Base-by-base conservation (phyloP, 139 green algal genomes). In the Ostreobium quekettii region DNA sequence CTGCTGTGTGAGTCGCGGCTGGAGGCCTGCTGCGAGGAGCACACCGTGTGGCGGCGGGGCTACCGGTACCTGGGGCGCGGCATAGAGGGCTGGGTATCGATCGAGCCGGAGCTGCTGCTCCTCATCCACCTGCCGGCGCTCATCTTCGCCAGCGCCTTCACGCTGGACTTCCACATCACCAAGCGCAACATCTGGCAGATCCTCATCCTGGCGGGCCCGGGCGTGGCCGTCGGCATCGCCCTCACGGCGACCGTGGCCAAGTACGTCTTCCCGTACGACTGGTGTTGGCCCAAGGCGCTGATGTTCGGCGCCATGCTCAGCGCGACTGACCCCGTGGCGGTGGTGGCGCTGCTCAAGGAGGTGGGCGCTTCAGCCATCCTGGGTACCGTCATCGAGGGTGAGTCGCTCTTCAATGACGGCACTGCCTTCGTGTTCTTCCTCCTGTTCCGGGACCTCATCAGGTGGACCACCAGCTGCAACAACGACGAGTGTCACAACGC, bases 331-430 rank as follows among this genome's bases (percentile, higher is more conserved):
- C 86, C 86, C 2, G 83, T 90, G 1, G 85, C 85, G 4, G 85
- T 89, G 4, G 77, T 90, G n/a, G n/a, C n/a, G n/a, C n/a, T n/a
- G n/a, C n/a, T n/a, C n/a, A n/a, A n/a, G n/a, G n/a, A n/a, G n/a
- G n/a, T 87, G 1, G 86, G 86, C n/a, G 75, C 82, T 2, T 74
- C 67, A 33, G 73, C 80, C 47, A 70, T 76, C 31, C 72, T 92
- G 29, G 63, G 75, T 7, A 83, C 70, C 49, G 60, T 92, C 7
- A 87, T 92, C 26, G 82, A 88, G 30, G 76, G 75, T 1, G 88
- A 95, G 74, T 84, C 78, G 2, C 78, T 95, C 19, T 67, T 93
- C 47, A 95, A 95, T 42, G 88, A 95, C 67, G 88, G 87, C 71
- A 82, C 78, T 15, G 85, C 86, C 8, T 85, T 78, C 42, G 80